Base-by-base conservation (phyloP, 345 rosid genomes). In the Rhodamnia argentea region DNA sequence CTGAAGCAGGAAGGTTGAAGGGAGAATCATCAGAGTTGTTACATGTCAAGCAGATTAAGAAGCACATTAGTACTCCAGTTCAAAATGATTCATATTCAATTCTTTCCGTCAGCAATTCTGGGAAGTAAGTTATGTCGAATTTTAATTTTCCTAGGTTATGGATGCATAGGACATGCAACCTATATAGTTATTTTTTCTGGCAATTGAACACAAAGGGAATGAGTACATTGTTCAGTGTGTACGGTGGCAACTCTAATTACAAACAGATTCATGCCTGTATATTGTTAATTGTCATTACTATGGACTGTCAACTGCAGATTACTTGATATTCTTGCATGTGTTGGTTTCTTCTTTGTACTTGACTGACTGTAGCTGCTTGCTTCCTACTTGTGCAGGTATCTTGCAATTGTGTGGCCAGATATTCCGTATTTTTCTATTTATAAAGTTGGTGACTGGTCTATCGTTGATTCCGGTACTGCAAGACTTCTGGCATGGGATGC, bases 391-490 rank as follows among this genome's bases (percentile, higher is more conserved):
- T 91, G 92, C 96, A 97, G 99, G 94, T 96, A 95, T 91, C 95
- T 97, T 54, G 96, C 96, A 55, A 90, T 97, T 88, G 96, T 97
- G 87, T 97, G 99, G 99, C 99, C 99, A 13, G 99, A 97, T 92
- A 92, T 97, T 84, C 95, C 98, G 29, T 93, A 96, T 92, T 97
- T 97, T 92, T 94, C 98, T 83, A 88, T 97, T 89, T 97, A 95
- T 94, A 97, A 95, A 90, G 98, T 95, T 83, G 94, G 96, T 85
- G 99, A 96, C 87, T 97, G 99, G 99, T 91, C 98, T 51, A 89
- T 95, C 89, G 98, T 97, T 91, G 99, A 97, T 90, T 97, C 96
- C 87, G 99, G 99, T 85, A 94, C 95, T 92, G 99, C 99, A 85
- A 95, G 98, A 90, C 93, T 94, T 91, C 91, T 97, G 90, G 98